A percentile compares a stretch with the other conserved stretches of the same genome.
Conservation (phyloP, 768 basidiomycete species). For the Leccinum sublutescens region DNA sequence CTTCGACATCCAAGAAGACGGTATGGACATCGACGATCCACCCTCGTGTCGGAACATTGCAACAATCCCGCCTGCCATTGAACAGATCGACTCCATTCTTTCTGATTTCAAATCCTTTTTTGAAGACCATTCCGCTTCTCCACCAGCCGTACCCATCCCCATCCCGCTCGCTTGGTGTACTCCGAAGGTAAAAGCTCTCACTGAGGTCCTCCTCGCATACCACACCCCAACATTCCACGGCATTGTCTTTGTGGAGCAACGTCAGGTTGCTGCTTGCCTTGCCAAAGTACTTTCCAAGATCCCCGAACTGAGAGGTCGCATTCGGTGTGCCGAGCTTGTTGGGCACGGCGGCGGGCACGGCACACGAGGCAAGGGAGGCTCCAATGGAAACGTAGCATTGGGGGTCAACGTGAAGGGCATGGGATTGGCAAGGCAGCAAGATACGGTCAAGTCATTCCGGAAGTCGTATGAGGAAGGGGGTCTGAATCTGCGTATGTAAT, state of each 20-base stretch:
- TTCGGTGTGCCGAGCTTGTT: constrained; percentile 64
- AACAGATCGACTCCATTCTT: constrained; percentile 50
- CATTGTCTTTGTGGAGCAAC: constrained; percentile 86
- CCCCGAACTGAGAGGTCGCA: constrained; percentile 52
- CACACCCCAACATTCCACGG: constrained; percentile 63
- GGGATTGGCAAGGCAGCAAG: constrained; percentile 51
- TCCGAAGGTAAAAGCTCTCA: constrained; percentile 65
- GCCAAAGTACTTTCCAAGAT: constrained; percentile 62
- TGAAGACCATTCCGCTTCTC: constrained; percentile 28
- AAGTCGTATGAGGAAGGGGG: constrained; percentile 60
- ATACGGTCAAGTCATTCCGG: constrained; percentile 64
- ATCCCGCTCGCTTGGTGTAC: constrained; percentile 65
- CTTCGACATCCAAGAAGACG: constrained; percentile 18
- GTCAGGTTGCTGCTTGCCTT: constrained; percentile 73
- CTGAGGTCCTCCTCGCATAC: constrained; percentile 57
- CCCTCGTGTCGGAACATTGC: constrained; percentile 15
- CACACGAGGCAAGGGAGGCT: constrained; percentile 20
- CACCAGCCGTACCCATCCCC: constrained; percentile 36
- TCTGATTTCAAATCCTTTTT: constrained; percentile 42
- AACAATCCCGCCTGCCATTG: constrained; percentile 40
- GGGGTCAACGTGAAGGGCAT: constrained; percentile 47
- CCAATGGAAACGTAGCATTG: constrained; percentile 20
- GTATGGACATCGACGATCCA: constrained; percentile 31
- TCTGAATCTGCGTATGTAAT: constrained; percentile 65
- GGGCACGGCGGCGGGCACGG: constrained; percentile 56